Evolutionary conservation across 352 stramenopile species (phyloP).

Genomic region (Thalassiosira mediterranea): DNA sequence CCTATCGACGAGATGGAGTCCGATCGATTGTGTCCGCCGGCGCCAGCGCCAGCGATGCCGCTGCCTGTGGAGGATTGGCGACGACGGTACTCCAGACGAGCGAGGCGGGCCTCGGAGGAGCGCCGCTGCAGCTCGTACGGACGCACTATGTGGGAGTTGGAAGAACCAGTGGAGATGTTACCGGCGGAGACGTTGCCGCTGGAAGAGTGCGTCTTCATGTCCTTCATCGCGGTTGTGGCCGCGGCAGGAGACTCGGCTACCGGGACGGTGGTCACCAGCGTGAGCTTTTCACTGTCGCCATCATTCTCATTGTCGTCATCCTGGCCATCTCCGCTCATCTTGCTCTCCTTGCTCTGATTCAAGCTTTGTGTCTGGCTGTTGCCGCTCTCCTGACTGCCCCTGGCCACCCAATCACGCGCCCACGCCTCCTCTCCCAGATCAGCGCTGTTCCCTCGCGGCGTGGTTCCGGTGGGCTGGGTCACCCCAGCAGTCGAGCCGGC

Average conservation of each 20-base stretch:
- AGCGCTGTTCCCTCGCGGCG: neutral
- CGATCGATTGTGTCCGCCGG: too few relatives aligned
- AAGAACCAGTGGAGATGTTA: neutral
- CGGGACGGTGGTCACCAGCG: too few relatives aligned
- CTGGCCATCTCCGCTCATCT: too few relatives aligned
- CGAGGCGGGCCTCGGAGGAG: slow-evolving; percentile 28
- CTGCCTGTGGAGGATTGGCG: slow-evolving; percentile 26
- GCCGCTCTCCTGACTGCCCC: slow-evolving; percentile 6
- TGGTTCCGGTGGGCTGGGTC: neutral
- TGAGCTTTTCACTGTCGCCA: too few relatives aligned
- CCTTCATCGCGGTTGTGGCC: too few relatives aligned
- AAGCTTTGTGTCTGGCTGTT: neutral
- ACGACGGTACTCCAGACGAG: slow-evolving; percentile 30
- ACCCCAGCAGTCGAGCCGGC: neutral
- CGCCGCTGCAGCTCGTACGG: slow-evolving; percentile 12
- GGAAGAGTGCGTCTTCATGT: neutral
- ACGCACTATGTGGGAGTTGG: too few relatives aligned
- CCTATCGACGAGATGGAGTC: too few relatives aligned
- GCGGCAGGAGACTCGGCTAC: too few relatives aligned
- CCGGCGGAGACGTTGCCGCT: neutral
- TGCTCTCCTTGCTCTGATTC: slow-evolving; percentile 1
- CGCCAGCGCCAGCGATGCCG: slow-evolving; percentile 11
- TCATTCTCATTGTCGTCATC: too few relatives aligned
- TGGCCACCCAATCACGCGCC: slow-evolving; percentile 18
- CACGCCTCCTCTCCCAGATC: neutral